Base-by-base conservation (phyloP, 495 filamentous ascomycete species). In the Sporormia fimetaria region DNA sequence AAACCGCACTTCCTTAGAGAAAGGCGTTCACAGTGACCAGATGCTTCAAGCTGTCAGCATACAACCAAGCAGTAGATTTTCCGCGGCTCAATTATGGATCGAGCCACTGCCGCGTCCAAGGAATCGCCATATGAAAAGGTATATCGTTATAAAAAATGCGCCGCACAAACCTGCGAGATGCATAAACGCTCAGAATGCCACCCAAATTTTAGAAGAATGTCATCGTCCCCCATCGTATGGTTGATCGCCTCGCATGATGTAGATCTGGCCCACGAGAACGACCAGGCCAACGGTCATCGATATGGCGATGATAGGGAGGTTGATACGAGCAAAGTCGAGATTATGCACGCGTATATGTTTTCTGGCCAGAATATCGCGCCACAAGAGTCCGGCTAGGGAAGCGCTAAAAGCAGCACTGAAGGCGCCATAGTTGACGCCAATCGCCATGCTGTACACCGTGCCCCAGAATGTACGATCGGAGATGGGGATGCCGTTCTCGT, bases 401-500 rank as follows among this genome's bases (percentile, higher is more conserved):
- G 75, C 76, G 46, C 71, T 76, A 54, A 81, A 76, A 0, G 75
- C 72, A 1, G 70, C 70, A 57, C 74, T 77, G 52, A 80, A 81
- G 10, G 76, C 77, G 29, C 77, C 77, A 42, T 69, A 80, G 57
- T 81, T 81, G 49, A 80, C 73, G 14, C 75, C 75, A 4, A 81
- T 53, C 0, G 76, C 76, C 74, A 80, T 78, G 57, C 65, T 68
- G 55, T 80, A 81, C 0, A 80, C 65, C 1, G 76, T 73, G 1
- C 70, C 77, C 74, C 74, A 80, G 56, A 78, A 77, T 0, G 68
- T 78, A 18, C 75, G 65, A 27, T 78, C 55, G 12, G 60, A 64
- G 34, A 77, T 74, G 0, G 64, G 59, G 12, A 55, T 55, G 2
- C 54, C 54, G 33, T 57, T 66, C 11, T 22, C 26, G n/a, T 38